Evolutionary conservation across 495 filamentous ascomycete species (phyloP).

Genomic region (Jackrogersella multiformis): DNA sequence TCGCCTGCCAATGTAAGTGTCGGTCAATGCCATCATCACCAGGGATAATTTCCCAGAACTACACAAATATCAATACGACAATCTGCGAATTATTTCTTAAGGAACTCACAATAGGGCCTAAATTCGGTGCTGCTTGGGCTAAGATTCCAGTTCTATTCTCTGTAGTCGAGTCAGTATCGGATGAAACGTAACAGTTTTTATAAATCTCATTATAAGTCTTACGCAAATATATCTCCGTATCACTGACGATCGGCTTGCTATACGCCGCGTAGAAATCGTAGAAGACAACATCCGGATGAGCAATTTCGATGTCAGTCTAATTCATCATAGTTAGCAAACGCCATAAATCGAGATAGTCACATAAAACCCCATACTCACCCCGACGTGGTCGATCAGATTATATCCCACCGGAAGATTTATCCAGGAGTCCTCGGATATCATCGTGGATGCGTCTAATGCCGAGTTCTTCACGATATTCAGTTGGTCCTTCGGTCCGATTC

Average conservation of each 20-base stretch:
- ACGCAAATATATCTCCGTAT: slow-evolving; percentile 42
- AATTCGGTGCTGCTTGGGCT: slow-evolving; percentile 68
- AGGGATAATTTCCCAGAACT: slow-evolving; percentile 58
- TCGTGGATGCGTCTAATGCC: slow-evolving; percentile 52
- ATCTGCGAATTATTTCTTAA: neutral
- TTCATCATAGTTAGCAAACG: neutral
- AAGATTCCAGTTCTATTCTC: slow-evolving; percentile 63
- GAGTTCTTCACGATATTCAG: slow-evolving; percentile 58
- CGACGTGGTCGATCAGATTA: slow-evolving; percentile 70
- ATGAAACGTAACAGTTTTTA: too few relatives aligned
- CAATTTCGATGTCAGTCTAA: slow-evolving; percentile 64
- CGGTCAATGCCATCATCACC: slow-evolving; percentile 64
- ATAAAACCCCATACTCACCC: slow-evolving; percentile 42
- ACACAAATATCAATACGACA: neutral
- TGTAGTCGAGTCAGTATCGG: slow-evolving; percentile 38
- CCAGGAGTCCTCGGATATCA: slow-evolving; percentile 61
- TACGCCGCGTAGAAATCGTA: slow-evolving; percentile 67
- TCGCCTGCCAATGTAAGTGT: slow-evolving; percentile 64
- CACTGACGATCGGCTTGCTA: slow-evolving; percentile 41
- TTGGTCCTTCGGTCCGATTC: slow-evolving; percentile 63
- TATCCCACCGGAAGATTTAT: slow-evolving; percentile 71
- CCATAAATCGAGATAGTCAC: neutral
- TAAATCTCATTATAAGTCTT: neutral
- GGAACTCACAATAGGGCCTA: slow-evolving; percentile 57
- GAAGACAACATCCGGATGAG: slow-evolving; percentile 60